Evolutionary conservation across 805 yeast genomes (phyloP), one percentile per base, ranked within the genome.

Genomic region (Yarrowia sp.): DNA sequence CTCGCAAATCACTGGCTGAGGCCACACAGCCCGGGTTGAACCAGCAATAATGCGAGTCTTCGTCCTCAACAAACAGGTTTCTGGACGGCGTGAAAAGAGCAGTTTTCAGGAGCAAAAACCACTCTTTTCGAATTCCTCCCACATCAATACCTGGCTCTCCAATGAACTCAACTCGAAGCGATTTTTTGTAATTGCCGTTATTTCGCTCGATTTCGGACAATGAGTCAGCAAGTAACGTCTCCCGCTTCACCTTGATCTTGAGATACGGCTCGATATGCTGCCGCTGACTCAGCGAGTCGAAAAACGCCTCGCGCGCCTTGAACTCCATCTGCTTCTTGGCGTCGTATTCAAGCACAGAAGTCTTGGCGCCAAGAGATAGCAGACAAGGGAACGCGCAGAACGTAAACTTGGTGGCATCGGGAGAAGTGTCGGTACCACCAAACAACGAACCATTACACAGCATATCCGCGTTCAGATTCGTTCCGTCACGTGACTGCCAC

Each of bases 71-170:
- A 67, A 95, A 86, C 74, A 92, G 79, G 0, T 90, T 91, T 36
- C 85, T 83, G 53, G 79, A 78, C 1, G 92, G 88, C 70, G 82
- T 83, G 72, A 92, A 89, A 1, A 93, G 74, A 31, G 87, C 87
- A 66, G 83, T 83, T 1, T 89, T 86, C 43, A 95, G 77, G 43
- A 92, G 75, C 55, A 85, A 78, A 74, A 95, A 92, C 99, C 99
- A 93, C 72, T 93, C 99, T 72, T 92, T 92, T 70, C 88, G 85
- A 66, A 93, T 80, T 0, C 99, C 99, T 1, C 99, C 98, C 0
- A 92, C 98, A 77, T 93, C 99, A 22, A 93, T 83, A 0, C 98
- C 99, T 0, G 92, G 96, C 72, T 93, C 99, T 66, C 86, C 86
- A 4, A 87, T 77, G 74, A 95, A 93, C 70, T 89, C 92, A 8